Base-by-base conservation (phyloP, 257 asterid species). In the Eustoma russellianum region DNA sequence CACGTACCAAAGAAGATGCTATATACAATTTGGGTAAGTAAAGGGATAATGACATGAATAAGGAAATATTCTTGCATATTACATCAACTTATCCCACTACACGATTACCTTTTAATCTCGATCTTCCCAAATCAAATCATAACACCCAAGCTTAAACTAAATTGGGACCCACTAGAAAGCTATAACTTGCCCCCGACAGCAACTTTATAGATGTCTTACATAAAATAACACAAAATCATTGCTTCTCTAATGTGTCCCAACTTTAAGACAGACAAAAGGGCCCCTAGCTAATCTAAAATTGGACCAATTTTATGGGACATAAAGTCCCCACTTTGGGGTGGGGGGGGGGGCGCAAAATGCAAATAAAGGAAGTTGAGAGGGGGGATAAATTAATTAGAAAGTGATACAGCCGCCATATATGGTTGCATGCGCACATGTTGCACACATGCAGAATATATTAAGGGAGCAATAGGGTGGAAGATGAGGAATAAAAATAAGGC, bases 401-500 rank as follows among this genome's bases (percentile, higher is more conserved):
- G 70, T 66, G 55, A 76, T 74, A 77, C 72, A 85, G 95, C 95
- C 97, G 90, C 84, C 88, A 80, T 54, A 69, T 78, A 84, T 68
- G 76, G 74, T 72, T 70, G 89, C 88, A 81, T 73, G 94, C 86
- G 70, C 65, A 68, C 64, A 33, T 50, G 58, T 48, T 15, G 34
- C 58, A 41, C 70, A 62, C 60, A 56, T 57, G 64, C 24, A 55
- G 56, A 19, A 49, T 50, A 8, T 34, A 63, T 24, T 54, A 17
- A 18, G 33, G 41, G 33, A 33, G 16, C 57, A 2, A 40, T 9
- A 10, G 7, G 46, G 13, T 53, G 70, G 59, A 11, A 54, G 41
- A 11, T 52, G 48, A 55, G 56, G 60, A 52, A 51, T 66, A 6
- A 9, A 55, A 12, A 58, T n/a, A 60, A 13, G 58, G 63, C 53